These are phyloP conservation scores for Candida vaughaniae DNA, from an alignment of 805 yeast species.

Conservation along the genomic window DNA sequence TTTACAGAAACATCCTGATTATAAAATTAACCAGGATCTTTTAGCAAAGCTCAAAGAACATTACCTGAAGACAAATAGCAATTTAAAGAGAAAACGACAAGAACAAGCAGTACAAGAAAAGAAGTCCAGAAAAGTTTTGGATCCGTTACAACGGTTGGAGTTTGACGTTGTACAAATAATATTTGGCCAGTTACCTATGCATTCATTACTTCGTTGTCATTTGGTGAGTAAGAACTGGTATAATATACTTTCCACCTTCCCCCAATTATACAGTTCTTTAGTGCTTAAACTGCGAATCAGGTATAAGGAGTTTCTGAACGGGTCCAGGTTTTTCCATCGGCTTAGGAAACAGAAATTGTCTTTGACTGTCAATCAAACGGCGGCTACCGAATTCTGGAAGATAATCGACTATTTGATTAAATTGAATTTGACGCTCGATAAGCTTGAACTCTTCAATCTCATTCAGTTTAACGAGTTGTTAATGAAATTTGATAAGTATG, in stretches of 20 bases:
- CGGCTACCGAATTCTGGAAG: conserved; percentile 24
- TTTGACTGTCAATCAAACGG: conserved; percentile 21
- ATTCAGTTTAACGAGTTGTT: conserved; percentile 26
- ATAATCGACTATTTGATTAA: conserved; percentile 27
- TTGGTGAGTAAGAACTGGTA: conserved; percentile 37
- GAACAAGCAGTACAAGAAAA: conserved; percentile 12
- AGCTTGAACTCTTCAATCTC: conserved; percentile 29
- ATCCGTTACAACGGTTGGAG: conserved; percentile 30
- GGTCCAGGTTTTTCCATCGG: conserved; percentile 26
- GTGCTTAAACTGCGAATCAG: conserved; percentile 25
- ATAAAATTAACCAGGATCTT: conserved; percentile 18
- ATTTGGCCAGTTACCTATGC: conserved; percentile 22
- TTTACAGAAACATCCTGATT: conserved; percentile 24
- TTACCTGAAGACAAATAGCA: conserved; percentile 21
- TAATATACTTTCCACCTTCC: conserved; percentile 21
- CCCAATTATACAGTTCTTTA: conserved; percentile 23
- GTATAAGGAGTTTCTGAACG: conserved; percentile 27
- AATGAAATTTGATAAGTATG: conserved; percentile 21
- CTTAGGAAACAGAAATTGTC: conserved; percentile 17
- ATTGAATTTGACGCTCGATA: conserved; percentile 19
- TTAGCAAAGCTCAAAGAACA: conserved; percentile 23
- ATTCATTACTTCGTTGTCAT: conserved; percentile 25
- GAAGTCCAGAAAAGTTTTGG: conserved; percentile 14
- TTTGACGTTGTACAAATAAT: conserved; percentile 28
- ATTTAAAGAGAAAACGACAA: conserved; percentile 21